These are phyloP conservation scores for Phaseolus lunatus DNA, from an alignment of 306 rosid genomes.

Conservation along the genomic window DNA sequence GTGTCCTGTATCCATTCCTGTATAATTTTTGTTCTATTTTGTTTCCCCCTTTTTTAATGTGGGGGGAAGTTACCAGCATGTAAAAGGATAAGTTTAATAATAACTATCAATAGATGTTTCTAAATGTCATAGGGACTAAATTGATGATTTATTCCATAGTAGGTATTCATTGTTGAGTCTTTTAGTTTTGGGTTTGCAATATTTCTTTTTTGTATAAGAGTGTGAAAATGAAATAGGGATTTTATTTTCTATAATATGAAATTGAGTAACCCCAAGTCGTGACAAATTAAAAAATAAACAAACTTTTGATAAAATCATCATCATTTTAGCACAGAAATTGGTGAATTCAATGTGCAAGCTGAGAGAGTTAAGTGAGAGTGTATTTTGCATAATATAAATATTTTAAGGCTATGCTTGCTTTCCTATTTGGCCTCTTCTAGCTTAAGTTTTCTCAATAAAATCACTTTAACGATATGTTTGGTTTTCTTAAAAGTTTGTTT, in stretches of 20 bases:
- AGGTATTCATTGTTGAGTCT: background rate
- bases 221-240: background rate
- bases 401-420: background rate
- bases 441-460: no score
- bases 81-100: conserved; percentile 47
- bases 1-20: conserved; percentile 22
- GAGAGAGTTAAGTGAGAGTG: background rate
- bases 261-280: background rate
- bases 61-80: conserved; percentile 52
- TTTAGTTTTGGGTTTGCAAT: conserved; percentile 37
- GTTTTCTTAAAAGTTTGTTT: background rate
- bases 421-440: background rate
- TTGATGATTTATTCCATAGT: background rate
- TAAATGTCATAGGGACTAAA: background rate
- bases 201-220: no score
- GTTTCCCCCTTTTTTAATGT: conserved; percentile 41
- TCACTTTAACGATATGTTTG: no score
- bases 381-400: background rate
- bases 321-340: background rate
- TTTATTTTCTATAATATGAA: conserved; percentile 3
- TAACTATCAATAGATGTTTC: conserved; percentile 36
- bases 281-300: background rate
- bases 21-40: conserved; percentile 41
- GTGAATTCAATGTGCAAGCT: background rate
- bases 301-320: background rate